Evolutionary conservation across 2,329 filamentous ascomycete genomes (phyloP), one percentile per base, ranked within the genome.

Genomic region (Arthrobotrys megalospora): DNA sequence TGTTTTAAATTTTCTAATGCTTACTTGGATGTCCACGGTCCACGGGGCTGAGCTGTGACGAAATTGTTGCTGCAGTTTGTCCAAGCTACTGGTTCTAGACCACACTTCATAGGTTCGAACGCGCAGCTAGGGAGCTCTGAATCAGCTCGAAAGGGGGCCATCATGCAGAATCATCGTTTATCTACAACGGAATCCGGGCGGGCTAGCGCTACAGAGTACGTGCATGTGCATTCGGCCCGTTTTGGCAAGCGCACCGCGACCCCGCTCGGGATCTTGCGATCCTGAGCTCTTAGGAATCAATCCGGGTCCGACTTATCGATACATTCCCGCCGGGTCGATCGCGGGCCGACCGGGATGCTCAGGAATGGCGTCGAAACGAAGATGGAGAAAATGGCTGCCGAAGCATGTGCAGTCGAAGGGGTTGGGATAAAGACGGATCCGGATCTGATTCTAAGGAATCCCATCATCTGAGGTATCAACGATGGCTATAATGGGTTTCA

Each of bases 151-250:
- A 53, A 53, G 34, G 12, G 24, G 48, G 48, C 11, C 12, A 16
- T 12, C 10, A 34, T 53, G 12, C 21, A 24, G 11, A n/a, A 38
- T 38, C 24, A 28, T 38, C 12, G 36, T 38, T 38, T 38, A 12
- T 55, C 7, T 28, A 38, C 19, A 6, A 16, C 52, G 7, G 52
- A 55, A 55, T 11, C 52, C 28, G 32, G 32, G 6, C 12, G 7
- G 48, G 16, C 2, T 14, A 45, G 7, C 24, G 16, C 2, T 14
- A 45, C 41, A 12, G 2, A 12, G 21, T 52, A 52, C 21, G 16
- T 52, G 48, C 50, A 53, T 53, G 52, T 38, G 52, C 32, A 38
- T 38, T 6, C 52, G 52, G n/a, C 7, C 52, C 52, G 52, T 58
- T 58, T 38, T 12, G 52, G 52, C 32, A 58, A 58, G 32, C 32